phyloP scores from a whole-genome alignment of 352 stramenopile species.

The Globisporangium heterothallicum region DNA sequence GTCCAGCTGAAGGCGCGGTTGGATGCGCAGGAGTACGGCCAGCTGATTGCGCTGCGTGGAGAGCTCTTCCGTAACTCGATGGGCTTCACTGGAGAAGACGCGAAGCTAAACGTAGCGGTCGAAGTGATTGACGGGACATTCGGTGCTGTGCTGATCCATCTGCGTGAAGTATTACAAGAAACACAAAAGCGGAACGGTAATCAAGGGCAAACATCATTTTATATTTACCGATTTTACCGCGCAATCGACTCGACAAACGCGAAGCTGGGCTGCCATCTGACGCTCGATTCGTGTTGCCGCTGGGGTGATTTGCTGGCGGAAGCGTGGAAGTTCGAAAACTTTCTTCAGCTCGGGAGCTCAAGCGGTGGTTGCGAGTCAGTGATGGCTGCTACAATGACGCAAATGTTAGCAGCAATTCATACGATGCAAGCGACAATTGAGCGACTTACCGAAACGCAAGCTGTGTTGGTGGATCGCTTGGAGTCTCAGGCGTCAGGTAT shows the following conservation, averaged over 20 bases:
- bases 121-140: too few species aligned
- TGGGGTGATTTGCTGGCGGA: not conserved
- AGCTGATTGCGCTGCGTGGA: constrained; percentile 35
- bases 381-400: not conserved
- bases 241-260: not conserved
- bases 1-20: not conserved
- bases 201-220: too few species aligned
- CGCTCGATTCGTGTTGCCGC: not conserved
- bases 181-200: too few species aligned
- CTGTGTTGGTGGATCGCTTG: not conserved
- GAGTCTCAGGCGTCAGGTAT: not conserved
- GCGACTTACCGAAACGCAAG: not conserved
- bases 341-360: not conserved
- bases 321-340: not conserved
- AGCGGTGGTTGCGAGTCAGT: not conserved
- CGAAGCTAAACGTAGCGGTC: too few species aligned
- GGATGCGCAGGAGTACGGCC: not conserved
- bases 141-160: too few species aligned
- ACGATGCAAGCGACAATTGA: not conserved
- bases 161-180: too few species aligned
- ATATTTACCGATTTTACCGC: too few species aligned
- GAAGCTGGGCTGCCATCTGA: not conserved
- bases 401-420: not conserved
- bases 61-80: not conserved
- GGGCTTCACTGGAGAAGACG: not conserved